Evolutionary conservation across 371 early-diverging fungal genomes (phyloP).

Genomic region (Funneliformis caledonium): DNA sequence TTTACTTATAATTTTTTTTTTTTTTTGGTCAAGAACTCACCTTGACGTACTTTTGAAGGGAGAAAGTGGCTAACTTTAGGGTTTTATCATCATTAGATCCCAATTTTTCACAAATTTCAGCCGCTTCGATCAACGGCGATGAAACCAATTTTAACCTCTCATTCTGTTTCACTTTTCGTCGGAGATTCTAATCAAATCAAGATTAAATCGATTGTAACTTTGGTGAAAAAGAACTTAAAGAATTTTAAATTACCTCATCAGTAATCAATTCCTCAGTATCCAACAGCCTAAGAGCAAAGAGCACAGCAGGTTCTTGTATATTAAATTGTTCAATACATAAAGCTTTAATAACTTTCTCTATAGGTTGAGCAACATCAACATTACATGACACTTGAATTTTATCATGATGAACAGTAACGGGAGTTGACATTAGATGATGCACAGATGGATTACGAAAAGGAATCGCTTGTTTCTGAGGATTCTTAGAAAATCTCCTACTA

Average conservation of each 20-base stretch:
- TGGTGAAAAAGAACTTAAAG: not conserved
- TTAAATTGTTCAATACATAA: slow-evolving; percentile 41
- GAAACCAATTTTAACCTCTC: slow-evolving; percentile 48
- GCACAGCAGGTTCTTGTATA: slow-evolving; percentile 34
- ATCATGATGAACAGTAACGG: slow-evolving; percentile 28
- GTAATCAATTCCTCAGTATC: slow-evolving; percentile 42
- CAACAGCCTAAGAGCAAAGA: slow-evolving; percentile 37
- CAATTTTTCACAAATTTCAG: slow-evolving; percentile 47
- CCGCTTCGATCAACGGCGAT: slow-evolving; percentile 52
- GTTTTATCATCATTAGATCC: slow-evolving; percentile 59
- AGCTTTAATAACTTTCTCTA: slow-evolving; percentile 29
- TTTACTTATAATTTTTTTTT: too few species aligned
- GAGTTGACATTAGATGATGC: slow-evolving; percentile 32
- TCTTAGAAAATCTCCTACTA: not conserved
- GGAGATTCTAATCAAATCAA: slow-evolving; percentile 43
- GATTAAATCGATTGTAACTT: not conserved
- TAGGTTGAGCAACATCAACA: slow-evolving; percentile 39
- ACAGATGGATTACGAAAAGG: not conserved
- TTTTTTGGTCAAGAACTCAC: slow-evolving; percentile 42
- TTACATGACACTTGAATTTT: slow-evolving; percentile 23
- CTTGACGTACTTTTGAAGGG: slow-evolving; percentile 69
- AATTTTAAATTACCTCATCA: slow-evolving; percentile 37
- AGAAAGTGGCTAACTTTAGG: slow-evolving; percentile 67
- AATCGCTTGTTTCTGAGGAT: not conserved
- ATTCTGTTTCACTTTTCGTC: slow-evolving; percentile 47